Percentiles rank a stretch among this genome's conserved stretches.
Evolutionary conservation across 805 yeast species (phyloP).

Genomic region (Lipomyces sp.): DNA sequence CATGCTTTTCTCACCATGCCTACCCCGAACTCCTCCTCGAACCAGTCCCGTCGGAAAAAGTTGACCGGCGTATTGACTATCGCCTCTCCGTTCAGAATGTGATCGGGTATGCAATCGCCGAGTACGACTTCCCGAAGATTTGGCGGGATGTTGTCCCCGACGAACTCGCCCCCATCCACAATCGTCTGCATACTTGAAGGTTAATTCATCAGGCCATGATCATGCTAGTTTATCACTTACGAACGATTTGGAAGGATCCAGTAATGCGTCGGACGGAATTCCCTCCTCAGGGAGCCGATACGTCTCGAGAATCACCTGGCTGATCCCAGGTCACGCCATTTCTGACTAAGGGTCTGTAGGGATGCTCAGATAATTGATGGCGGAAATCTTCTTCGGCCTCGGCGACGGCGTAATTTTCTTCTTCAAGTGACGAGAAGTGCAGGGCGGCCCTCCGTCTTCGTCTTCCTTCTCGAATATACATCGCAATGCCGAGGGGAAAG

Average conservation of each 20-base stretch:
- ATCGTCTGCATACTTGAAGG: background rate
- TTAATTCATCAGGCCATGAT: background rate
- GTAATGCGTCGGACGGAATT: background rate
- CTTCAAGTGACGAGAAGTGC: background rate
- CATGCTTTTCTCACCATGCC: too few species aligned
- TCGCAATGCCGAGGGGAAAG: background rate
- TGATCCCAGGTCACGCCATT: background rate
- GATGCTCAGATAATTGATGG: background rate
- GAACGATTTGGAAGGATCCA: background rate
- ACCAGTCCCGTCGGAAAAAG: background rate
- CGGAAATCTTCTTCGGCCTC: background rate
- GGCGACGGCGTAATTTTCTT: background rate
- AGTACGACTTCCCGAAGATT: background rate
- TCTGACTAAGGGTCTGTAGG: background rate
- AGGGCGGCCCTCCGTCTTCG: background rate
- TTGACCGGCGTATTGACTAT: background rate
- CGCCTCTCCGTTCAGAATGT: background rate
- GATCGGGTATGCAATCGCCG: background rate
- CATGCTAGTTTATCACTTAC: background rate
- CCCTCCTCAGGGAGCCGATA: background rate
- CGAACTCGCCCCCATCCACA: background rate
- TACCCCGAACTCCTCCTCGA: background rate
- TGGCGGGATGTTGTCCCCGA: background rate
- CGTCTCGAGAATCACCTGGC: background rate
- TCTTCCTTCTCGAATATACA: background rate